Base-by-base conservation (phyloP, 2,329 filamentous ascomycete species). In the Penicillium sp. region DNA sequence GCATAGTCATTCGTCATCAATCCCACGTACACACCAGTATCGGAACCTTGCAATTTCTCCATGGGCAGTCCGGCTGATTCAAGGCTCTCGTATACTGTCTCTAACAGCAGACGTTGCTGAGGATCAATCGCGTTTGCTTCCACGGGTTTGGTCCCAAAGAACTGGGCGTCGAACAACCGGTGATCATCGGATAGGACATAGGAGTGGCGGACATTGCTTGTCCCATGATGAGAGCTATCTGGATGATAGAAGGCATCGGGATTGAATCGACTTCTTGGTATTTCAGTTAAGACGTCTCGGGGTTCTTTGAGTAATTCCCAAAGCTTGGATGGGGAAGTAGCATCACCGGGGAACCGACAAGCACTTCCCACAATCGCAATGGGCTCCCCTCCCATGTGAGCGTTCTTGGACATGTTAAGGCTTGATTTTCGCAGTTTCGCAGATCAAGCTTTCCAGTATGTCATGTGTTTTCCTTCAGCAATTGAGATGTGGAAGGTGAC, bases 91-190 rank as follows among this genome's bases (percentile, higher is more conserved):
- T 69, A 68, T 19, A 70, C 67, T 9, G 61, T 64, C 37, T 70
- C 67, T 6, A 70, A 51, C 9, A 70, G 50, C 22, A 69, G 44
- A 2, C 68, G 60, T 31, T 70, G 68, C 48, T 70, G 68, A 4
- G 68, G 68, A 41, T 70, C 68, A 37, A 70, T 69, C 2, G 63
- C 63, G 22, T 66, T 79, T 4, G 67, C 67, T 55, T 70, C 67
- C 9, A 64, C 54, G 16, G 61, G 65, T 22, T 66, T 66, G 9
- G 66, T 66, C 24, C 63, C 64, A 44, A 70, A 70, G 55, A 70
- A 70, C 6, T 63, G 61, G 10, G 64, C 64, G 45, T 69, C 67
- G 39, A 70, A 70, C 26, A 62, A 41, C 19, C 62, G 61, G 47
- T 63, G 55, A 37, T 69, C 63, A 21, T 68, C 62, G 3, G 59